phyloP scores from a whole-genome alignment of 78 protist genomes.

The Dictyostelium firmibasis region DNA sequence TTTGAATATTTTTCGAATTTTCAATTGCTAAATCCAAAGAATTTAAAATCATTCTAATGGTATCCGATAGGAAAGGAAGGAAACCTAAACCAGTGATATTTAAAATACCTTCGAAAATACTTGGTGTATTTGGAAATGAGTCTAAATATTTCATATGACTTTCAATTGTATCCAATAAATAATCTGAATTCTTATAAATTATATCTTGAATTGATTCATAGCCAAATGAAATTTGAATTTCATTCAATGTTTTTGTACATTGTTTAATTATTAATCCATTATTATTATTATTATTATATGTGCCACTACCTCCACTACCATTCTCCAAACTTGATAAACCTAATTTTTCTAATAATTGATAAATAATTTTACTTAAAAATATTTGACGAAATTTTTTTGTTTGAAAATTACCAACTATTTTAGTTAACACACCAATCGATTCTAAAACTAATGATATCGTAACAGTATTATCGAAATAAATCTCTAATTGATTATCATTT shows the following conservation, averaged over 20 bases:
- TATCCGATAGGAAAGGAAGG: conserved; percentile 54
- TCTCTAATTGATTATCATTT: not conserved
- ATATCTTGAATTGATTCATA: conserved; percentile 60
- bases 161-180: conserved; percentile 48
- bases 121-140: conserved; percentile 62
- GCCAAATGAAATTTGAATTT: not conserved
- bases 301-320: no score
- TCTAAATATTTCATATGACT: conserved; percentile 63
- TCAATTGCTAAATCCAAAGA: conserved; percentile 41
- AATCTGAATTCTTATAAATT: conserved; percentile 62
- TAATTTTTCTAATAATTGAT: conserved; percentile 47
- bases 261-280: conserved; percentile 1
- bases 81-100: conserved; percentile 76
- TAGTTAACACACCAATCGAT: not conserved
- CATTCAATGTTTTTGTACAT: not conserved
- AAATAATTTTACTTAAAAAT: conserved; percentile 36
- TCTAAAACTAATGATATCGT: conserved; percentile 39
- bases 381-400: conserved; percentile 30
- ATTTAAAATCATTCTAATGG: conserved; percentile 46
- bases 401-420: not conserved
- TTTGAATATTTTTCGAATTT: not conserved
- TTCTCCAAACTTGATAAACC: conserved; percentile 14
- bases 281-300: not conserved
- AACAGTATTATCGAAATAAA: conserved; percentile 29
- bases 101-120: conserved; percentile 62